Conservation (phyloP, 768 basidiomycete species). For the Phanerodontia chrysosporium region DNA sequence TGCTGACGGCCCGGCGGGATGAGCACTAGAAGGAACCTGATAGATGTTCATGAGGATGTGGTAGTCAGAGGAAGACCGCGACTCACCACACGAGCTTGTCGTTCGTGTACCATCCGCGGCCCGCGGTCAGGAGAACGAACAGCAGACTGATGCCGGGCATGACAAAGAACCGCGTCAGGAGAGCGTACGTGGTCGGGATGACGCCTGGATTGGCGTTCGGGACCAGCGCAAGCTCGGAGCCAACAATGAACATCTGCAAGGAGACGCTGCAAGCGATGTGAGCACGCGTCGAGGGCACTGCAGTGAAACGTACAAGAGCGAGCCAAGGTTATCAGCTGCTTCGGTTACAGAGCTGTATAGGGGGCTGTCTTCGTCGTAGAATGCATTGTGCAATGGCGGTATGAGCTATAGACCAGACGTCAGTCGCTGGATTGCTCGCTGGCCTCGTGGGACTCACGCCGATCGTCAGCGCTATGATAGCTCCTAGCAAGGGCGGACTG, state of each 20-base stretch:
- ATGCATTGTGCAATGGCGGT: conserved; percentile 16
- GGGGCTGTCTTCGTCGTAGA: conserved; percentile 19
- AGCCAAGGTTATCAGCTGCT: conserved; percentile 21
- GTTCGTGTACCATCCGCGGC: conserved; percentile 23
- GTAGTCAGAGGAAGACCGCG: not conserved
- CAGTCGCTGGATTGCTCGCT: not conserved
- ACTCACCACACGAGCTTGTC: conserved; percentile 28
- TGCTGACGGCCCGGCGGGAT: conserved; percentile 27
- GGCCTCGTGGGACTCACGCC: conserved; percentile 12
- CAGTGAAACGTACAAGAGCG: conserved; percentile 20
- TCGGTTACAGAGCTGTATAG: conserved; percentile 23
- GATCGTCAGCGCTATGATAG: conserved; percentile 23
- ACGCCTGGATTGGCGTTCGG: conserved; percentile 15
- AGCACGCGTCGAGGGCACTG: no score
- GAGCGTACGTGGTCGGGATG: conserved; percentile 16
- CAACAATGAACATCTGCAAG: conserved; percentile 26
- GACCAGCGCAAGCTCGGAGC: conserved; percentile 25
- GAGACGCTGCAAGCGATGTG: conserved; percentile 16
- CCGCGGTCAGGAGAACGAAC: conserved; percentile 24
- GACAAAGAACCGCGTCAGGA: conserved; percentile 23
- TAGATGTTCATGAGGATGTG: no score
- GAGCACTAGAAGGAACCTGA: conserved; percentile 27
- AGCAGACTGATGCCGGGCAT: conserved; percentile 25
- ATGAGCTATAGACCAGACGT: conserved; percentile 15
- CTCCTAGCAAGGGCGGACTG: conserved; percentile 25